Evolutionary conservation across 495 filamentous ascomycete genomes (phyloP).

Genomic region (Xylaria curta): DNA sequence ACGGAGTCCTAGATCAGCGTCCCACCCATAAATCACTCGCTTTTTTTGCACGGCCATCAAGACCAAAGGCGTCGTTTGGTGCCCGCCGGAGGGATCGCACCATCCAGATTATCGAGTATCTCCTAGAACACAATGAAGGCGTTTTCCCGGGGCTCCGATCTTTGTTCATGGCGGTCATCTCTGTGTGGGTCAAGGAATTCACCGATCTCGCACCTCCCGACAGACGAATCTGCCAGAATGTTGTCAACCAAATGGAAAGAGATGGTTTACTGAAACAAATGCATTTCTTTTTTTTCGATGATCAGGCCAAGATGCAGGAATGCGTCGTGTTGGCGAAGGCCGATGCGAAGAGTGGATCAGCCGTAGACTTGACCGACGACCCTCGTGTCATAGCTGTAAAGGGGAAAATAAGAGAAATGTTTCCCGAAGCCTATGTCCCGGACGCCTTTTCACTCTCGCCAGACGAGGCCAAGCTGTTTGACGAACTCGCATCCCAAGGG

Average conservation of each 20-base stretch:
- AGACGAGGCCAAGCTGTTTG: slow-evolving; percentile 44
- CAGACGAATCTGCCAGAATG: slow-evolving; percentile 48
- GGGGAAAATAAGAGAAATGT: slow-evolving; percentile 50
- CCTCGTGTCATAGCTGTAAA: slow-evolving; percentile 42
- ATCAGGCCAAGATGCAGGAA: slow-evolving; percentile 34
- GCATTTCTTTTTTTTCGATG: slow-evolving; percentile 64
- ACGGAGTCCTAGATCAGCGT: background rate
- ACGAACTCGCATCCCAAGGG: slow-evolving; percentile 33
- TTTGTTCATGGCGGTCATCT: slow-evolving; percentile 72
- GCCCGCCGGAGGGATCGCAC: slow-evolving; percentile 35
- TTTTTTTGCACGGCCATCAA: slow-evolving; percentile 20
- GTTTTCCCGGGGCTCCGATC: slow-evolving; percentile 77
- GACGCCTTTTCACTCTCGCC: slow-evolving; percentile 48
- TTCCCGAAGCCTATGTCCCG: slow-evolving; percentile 51
- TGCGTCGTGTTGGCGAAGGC: slow-evolving; percentile 35
- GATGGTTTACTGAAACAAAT: slow-evolving; percentile 64
- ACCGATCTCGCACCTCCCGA: slow-evolving; percentile 51
- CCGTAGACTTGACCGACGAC: slow-evolving; percentile 24
- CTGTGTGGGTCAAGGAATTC: slow-evolving; percentile 66
- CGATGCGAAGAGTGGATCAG: background rate
- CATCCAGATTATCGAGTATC: slow-evolving; percentile 69
- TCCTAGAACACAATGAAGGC: slow-evolving; percentile 71
- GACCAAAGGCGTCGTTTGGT: slow-evolving; percentile 32
- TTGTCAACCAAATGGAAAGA: slow-evolving; percentile 67
- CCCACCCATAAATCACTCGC: slow-evolving; percentile 18